phyloP scores from a whole-genome alignment of 2,329 filamentous ascomycete species.

The Magnaporthales sp. region DNA sequence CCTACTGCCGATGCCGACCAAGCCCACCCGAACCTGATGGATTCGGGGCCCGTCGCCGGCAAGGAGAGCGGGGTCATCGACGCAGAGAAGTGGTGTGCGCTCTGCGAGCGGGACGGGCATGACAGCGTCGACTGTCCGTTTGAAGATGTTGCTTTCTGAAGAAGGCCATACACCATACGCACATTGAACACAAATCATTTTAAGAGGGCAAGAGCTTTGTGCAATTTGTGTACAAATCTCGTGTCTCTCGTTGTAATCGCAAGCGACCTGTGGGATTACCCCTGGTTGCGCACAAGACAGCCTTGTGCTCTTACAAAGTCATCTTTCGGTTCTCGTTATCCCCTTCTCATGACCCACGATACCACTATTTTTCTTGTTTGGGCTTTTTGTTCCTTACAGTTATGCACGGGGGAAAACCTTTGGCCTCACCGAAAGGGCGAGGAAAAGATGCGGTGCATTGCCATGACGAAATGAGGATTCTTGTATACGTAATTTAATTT shows the following conservation, averaged over 20 bases:
- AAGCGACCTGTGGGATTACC: not conserved
- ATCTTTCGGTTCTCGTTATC: not conserved
- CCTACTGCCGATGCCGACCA: constrained; percentile 31
- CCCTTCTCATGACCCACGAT: constrained; percentile 1
- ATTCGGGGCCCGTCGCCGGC: constrained; percentile 62
- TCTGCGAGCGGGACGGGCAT: constrained; percentile 93
- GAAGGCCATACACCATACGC: not conserved
- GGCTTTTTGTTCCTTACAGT: not conserved
- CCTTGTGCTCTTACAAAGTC: not conserved
- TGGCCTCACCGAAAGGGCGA: not conserved
- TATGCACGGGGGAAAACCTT: not conserved
- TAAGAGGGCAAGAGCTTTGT: not conserved
- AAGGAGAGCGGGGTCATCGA: constrained; percentile 74
- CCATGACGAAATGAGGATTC: not conserved
- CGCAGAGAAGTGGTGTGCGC: constrained; percentile 87
- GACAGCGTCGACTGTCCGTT: constrained; percentile 93
- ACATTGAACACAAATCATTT: not conserved
- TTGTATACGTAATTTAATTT: constrained; percentile 1
- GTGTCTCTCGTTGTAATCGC: not conserved
- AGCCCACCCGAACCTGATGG: constrained; percentile 53
- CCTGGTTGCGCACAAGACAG: not conserved
- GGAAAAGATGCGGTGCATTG: not conserved
- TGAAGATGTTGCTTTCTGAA: constrained; percentile 62
- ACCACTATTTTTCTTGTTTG: constrained; percentile 1
- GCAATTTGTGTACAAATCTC: not conserved